A percentile compares a stretch with the other conserved stretches of the same genome.
Evolutionary conservation across 768 basidiomycete genomes (phyloP).

Genomic region (Leucosporidium creatinivorum): DNA sequence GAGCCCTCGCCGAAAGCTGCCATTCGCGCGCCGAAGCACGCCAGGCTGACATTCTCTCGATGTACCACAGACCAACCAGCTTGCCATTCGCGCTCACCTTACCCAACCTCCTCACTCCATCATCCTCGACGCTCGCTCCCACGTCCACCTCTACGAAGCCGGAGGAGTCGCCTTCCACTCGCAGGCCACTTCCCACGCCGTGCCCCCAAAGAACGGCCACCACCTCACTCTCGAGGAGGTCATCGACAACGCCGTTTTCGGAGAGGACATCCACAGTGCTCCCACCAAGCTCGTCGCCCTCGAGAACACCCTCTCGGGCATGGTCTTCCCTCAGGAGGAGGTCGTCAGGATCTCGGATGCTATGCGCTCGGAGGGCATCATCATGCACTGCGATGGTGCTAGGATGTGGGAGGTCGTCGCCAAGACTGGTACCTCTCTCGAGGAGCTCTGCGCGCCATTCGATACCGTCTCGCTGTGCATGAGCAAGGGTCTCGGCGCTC

Average conservation of each 20-base stretch:
- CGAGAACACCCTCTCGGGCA: conserved; percentile 91
- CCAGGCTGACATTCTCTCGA: not conserved
- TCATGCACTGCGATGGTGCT: conserved; percentile 82
- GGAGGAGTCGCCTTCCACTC: conserved; percentile 69
- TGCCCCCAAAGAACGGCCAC: conserved; percentile 53
- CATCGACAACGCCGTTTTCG: conserved; percentile 18
- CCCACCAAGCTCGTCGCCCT: conserved; percentile 77
- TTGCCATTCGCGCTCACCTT: conserved; percentile 78
- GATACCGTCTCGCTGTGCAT: conserved; percentile 91
- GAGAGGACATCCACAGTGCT: conserved; percentile 49
- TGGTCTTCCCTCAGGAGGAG: conserved; percentile 78
- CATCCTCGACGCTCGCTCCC: conserved; percentile 77
- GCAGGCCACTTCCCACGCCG: conserved; percentile 36
- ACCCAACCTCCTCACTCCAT: conserved; percentile 83
- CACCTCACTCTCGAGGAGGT: conserved; percentile 55
- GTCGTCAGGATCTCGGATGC: conserved; percentile 70
- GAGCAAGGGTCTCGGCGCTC: conserved; percentile 82
- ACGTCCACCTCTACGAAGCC: conserved; percentile 79
- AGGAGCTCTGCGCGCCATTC: conserved; percentile 73
- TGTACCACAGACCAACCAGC: conserved; percentile 36
- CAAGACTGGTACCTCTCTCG: conserved; percentile 50
- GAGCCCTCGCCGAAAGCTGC: conserved; percentile 39
- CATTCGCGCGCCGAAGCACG: not conserved
- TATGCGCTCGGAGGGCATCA: conserved; percentile 59
- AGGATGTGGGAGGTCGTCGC: conserved; percentile 88